These are phyloP conservation scores for Aspergillus diversus DNA, from an alignment of 495 filamentous ascomycete genomes.

Conservation along the genomic window DNA sequence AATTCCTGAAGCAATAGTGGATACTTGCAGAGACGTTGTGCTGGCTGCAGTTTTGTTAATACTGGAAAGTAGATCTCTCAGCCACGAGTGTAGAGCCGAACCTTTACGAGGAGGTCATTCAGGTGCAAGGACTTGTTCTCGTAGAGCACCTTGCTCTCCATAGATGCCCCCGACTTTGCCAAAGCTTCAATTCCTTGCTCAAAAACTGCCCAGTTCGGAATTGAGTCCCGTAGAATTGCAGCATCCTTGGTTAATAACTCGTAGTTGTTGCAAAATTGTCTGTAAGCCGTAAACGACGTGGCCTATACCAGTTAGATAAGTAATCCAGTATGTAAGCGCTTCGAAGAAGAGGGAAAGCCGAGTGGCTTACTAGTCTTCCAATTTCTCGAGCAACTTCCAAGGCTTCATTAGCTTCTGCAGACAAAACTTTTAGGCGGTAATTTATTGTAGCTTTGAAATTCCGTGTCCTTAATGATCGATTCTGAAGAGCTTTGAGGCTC, in stretches of 20 bases:
- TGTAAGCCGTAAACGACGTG: slow-evolving; percentile 79
- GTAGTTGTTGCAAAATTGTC: slow-evolving; percentile 86
- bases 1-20: slow-evolving; percentile 84
- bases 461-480: slow-evolving; percentile 34
- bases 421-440: slow-evolving; percentile 43
- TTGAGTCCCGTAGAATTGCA: slow-evolving; percentile 64
- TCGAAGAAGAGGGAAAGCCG: background rate
- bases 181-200: slow-evolving; percentile 89
- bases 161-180: slow-evolving; percentile 72
- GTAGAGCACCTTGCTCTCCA: slow-evolving; percentile 63
- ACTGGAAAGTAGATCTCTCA: background rate
- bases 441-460: slow-evolving; percentile 36
- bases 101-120: slow-evolving; percentile 90
- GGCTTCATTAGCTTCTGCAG: slow-evolving; percentile 71
- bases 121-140: slow-evolving; percentile 76
- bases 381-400: slow-evolving; percentile 79
- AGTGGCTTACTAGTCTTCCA: slow-evolving; percentile 63
- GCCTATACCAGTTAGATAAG: slow-evolving; percentile 53
- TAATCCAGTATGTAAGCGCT: no score
- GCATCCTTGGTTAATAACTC: slow-evolving; percentile 80
- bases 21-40: slow-evolving; percentile 93
- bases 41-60: slow-evolving; percentile 62
- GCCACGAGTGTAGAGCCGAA: slow-evolving; percentile 32
- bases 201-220: slow-evolving; percentile 77
- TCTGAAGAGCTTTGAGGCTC: slow-evolving; percentile 34